Percentiles rank a stretch among this genome's conserved stretches.
Conservation (phyloP, 495 filamentous ascomycete genomes). For the Xylaria palmicola region DNA sequence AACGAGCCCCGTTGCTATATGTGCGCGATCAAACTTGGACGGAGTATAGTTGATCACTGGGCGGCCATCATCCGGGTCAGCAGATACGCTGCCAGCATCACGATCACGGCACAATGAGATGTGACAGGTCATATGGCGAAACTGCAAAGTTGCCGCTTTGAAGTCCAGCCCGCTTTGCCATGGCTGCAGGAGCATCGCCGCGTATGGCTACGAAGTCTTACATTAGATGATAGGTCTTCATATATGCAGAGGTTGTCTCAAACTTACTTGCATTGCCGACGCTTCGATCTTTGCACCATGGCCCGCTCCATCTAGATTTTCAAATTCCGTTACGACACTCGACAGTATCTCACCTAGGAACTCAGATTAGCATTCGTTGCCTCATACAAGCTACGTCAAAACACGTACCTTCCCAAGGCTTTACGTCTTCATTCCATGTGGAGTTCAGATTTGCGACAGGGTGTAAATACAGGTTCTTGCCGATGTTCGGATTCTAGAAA, state of each 20-base stretch:
- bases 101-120: conserved; percentile 64
- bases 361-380: neutral
- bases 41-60: conserved; percentile 60
- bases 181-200: conserved; percentile 49
- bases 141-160: conserved; percentile 56
- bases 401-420: conserved; percentile 61
- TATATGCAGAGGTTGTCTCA: neutral
- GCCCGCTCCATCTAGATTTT: conserved; percentile 67
- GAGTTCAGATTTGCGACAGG: conserved; percentile 56
- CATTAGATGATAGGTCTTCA: neutral
- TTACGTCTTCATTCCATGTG: conserved; percentile 56
- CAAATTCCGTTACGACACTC: conserved; percentile 62
- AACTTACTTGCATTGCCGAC: neutral
- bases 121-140: conserved; percentile 57
- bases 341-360: conserved; percentile 55
- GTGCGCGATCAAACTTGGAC: conserved; percentile 57
- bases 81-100: conserved; percentile 62
- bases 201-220: neutral
- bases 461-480: conserved; percentile 69
- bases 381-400: neutral
- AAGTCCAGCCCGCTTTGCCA: conserved; percentile 62
- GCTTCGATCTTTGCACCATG: conserved; percentile 68
- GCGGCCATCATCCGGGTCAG: conserved; percentile 60
- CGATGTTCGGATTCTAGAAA: conserved; percentile 64
- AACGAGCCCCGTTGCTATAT: conserved; percentile 59